Base-by-base conservation (phyloP, 2,329 filamentous ascomycete genomes). In the Colletotrichum endophyticum region DNA sequence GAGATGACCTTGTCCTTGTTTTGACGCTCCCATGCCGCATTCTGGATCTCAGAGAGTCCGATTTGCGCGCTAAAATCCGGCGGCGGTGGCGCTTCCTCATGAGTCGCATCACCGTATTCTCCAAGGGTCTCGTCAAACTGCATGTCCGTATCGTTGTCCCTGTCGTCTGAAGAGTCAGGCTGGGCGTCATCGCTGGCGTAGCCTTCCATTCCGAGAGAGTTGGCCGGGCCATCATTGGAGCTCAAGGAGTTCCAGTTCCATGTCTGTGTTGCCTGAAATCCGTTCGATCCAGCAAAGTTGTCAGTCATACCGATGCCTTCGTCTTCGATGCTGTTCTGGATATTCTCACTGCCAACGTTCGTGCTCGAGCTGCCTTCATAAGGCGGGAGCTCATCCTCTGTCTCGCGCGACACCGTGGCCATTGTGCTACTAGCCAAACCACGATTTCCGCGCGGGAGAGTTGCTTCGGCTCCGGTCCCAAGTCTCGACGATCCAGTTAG, bases 401-500 rank as follows among this genome's bases (percentile, higher is more conserved):
- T 81, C 6, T 75, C 69, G 27, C 76, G 80, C n/a, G 79, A 67
- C 25, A 80, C 78, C 63, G 80, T 79, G 68, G 81, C 82, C 70
- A 81, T 80, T 22, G 80, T 82, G 78, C 82, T 83, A 79, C 81
- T 88, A 85, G 83, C 88, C 85, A 86, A 90, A 90, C 91, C 91
- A 92, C 83, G 90, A 89, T 86, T 90, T 90, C 84, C 91, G 87
- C 83, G 89, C 89, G 83, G 93, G 92, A 85, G 93, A 94, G 86
- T 92, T 93, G 89, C 94, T 95, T 86, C 94, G 91, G 89, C 93
- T 95, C 89, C 92, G 91, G 85, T 90, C 90, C 91, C 95, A 91
- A 91, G 94, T 94, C 94, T 95, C 95, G 95, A 95, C 94, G 93
- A 96, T 91, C 95, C 95, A 96, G 88, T 93, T 90, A 89, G 94